Base-by-base conservation (phyloP, 257 asterid species). In the Leonotis leonurus region DNA sequence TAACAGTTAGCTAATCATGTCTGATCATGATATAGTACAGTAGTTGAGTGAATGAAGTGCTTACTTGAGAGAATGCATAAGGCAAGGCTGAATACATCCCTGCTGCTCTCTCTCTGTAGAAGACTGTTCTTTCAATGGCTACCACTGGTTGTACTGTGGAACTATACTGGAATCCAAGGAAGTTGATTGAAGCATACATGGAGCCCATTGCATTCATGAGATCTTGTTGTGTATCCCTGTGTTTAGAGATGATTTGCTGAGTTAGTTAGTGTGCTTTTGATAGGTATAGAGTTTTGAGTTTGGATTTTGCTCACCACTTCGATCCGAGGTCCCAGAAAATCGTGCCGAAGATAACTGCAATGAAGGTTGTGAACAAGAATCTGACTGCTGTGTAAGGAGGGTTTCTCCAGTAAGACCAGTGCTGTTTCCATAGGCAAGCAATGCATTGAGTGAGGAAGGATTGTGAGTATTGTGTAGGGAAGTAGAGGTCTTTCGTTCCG, bases 341-440 rank as follows among this genome's bases (percentile, higher is more conserved):
- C 12, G 97, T 78, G 45, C 97, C 97, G 22, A 89, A 89, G 18
- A 79, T 73, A 45, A 89, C 64, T 55, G 88, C 92, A 9, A 87
- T 84, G 73, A 77, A 22, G 9, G 78, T 62, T 36, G 98, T 86
- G 82, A 88, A 83, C 60, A 83, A 0, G 43, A 90, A 85, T 72
- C 95, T 82, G 1, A 88, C 89, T 0, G 96, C 94, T 0, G 95
- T 83, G 46, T 91, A 88, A 41, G 88, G 80, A 16, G 94, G 73
- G 45, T 91, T 88, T 8, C 92, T 75, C 98, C 98, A 91, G 75
- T 88, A 91, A 1, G 98, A 88, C 81, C 81, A 77, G 79, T 82
- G 86, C 62, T 85, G 96, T 64, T 90, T 90, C 96, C 96, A 85
- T 27, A 90, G 75, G 71, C 98, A 90, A 61, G 98, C 98, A 66